Conservation (phyloP, 345 rosid genomes). For the Linum tenue region DNA sequence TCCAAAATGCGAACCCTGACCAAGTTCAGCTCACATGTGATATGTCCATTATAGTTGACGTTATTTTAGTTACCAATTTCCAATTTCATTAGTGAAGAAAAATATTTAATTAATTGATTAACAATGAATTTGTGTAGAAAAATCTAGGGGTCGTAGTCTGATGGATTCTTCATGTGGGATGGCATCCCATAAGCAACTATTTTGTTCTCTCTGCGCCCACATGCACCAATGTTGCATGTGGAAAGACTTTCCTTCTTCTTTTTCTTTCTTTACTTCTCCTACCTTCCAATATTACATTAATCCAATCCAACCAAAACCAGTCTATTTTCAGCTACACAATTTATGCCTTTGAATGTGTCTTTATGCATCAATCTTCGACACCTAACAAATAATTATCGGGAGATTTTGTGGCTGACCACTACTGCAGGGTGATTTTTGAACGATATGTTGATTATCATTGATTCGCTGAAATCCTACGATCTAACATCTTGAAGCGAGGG, state of each 20-base stretch:
- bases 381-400: neutral
- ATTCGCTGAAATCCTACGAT: neutral
- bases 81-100: neutral
- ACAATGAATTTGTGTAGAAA: slow-evolving; percentile 24
- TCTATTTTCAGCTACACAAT: no score
- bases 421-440: neutral
- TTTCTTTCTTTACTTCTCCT: no score
- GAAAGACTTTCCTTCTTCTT: neutral
- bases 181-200: slow-evolving; percentile 4
- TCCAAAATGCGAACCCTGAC: slow-evolving; percentile 12
- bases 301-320: no score
- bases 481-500: no score
- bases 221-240: neutral
- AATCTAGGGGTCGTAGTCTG: slow-evolving; percentile 37
- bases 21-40: slow-evolving; percentile 35
- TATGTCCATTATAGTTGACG: slow-evolving; percentile 11
- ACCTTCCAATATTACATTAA: no score
- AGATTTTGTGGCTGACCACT: neutral
- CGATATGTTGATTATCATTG: neutral
- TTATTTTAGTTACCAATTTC: neutral
- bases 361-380: neutral
- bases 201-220: neutral
- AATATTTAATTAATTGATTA: slow-evolving; percentile 1
- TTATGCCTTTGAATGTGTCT: no score
- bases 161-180: slow-evolving; percentile 57